A percentile compares a stretch with the other conserved stretches of the same genome.
Conservation (phyloP, 2,329 filamentous ascomycete species). For the Bipolaris zeicola region DNA sequence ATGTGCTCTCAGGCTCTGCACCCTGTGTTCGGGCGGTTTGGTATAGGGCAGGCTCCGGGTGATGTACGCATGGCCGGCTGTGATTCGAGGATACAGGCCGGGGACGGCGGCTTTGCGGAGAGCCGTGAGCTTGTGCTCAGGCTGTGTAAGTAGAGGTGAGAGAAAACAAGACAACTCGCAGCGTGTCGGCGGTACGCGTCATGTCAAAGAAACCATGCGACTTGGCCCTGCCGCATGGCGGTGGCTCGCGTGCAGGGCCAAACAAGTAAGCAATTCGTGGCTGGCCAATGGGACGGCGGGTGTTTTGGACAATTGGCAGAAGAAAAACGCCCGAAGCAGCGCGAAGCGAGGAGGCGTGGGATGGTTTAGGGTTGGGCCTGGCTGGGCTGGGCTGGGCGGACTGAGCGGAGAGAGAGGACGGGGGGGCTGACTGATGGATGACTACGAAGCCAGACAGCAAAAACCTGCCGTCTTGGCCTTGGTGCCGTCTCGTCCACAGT, state of each 20-base stretch:
- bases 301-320: constrained; percentile 8
- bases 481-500: not conserved
- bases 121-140: constrained; percentile 29
- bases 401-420: no score
- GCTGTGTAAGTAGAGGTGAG: constrained; percentile 26
- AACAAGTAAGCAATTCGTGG: constrained; percentile 5
- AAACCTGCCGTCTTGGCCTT: not conserved
- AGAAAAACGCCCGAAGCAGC: constrained; percentile 1
- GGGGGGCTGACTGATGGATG: not conserved
- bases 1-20: not conserved
- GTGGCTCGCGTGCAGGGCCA: constrained; percentile 24
- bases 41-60: not conserved
- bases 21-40: constrained; percentile 4
- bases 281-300: constrained; percentile 14
- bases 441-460: not conserved
- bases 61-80: not conserved
- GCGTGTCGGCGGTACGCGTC: constrained; percentile 31
- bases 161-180: not conserved
- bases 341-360: not conserved
- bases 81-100: constrained; percentile 17
- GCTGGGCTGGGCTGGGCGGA: not conserved
- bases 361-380: not conserved
- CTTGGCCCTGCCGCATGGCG: constrained; percentile 27
- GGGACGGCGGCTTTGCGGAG: constrained; percentile 35
- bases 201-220: constrained; percentile 18